Evolutionary conservation across 176 grass and related monocot species (phyloP), one percentile per base, ranked within the genome.

Genomic region (Musa troglodytarum): DNA sequence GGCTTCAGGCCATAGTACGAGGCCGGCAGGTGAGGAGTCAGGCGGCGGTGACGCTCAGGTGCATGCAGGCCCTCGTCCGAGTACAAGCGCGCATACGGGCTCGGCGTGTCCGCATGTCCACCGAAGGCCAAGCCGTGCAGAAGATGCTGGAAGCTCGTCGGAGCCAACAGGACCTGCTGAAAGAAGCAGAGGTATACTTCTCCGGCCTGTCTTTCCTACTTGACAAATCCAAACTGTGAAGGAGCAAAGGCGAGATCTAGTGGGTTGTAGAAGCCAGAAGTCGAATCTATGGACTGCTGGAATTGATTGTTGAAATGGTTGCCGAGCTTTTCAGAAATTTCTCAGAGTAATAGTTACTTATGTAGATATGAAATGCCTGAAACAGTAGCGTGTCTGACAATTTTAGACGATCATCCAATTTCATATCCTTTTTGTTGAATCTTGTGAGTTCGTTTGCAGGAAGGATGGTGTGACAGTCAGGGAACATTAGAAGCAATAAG

Each of bases 31-130:
- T 99, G 54, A 24, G 95, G 25, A 99, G 94, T 80, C 95, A 99
- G 81, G 95, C 95, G 54, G 95, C 90, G 1, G 90, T 89, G 76
- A 99, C 95, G 19, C 89, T 99, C 9, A 86, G 90, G 54, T 98
- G 95, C 78, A 94, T 98, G 95, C 95, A 98, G 88, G 95, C 95
- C 17, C 84, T 98, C 50, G 95, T 98, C n/a, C 77, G 95, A 28
- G 95, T 98, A 51, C 95, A 98, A 78, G 95, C 95, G 23, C 90
- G 82, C 78, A 90, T 98, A 74, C 79, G 95, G n/a, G 90, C 95
- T 0, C 78, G 88, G 65, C 88, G 88, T 16, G 95, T 98, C 62
- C 86, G 95, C 29, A 83, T 98, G 86, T 98, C 95, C 28, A 87
- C 88, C 22, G 90, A 98, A 43, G 95, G 95, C 6, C 95, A 87